These are phyloP conservation scores for Diaporthe humulicola DNA, from an alignment of 2,329 filamentous ascomycete species.

Conservation along the genomic window DNA sequence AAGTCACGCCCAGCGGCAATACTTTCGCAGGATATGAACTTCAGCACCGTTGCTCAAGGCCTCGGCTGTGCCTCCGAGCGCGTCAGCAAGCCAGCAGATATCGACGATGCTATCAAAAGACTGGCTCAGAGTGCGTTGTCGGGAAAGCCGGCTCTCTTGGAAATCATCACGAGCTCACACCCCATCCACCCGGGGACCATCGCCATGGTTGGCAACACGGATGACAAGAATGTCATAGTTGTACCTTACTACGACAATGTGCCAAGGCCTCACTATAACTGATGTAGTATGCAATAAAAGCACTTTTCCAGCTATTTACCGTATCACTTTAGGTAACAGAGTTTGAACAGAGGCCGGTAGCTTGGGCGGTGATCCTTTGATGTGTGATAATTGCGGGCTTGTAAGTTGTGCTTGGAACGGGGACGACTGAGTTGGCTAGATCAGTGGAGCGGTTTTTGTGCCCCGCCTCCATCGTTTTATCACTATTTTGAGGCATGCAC, in stretches of 20 bases:
- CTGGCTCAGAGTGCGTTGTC: constrained; percentile 50
- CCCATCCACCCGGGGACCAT: constrained; percentile 52
- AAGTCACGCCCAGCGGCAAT: constrained; percentile 45
- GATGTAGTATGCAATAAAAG: neutral
- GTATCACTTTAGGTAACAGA: no score
- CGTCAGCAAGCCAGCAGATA: constrained; percentile 46
- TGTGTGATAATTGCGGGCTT: no score
- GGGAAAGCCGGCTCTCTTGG: constrained; percentile 45
- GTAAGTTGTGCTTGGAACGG: no score
- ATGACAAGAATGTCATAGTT: constrained; percentile 57
- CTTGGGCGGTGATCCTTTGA: no score
- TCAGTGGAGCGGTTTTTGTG: no score
- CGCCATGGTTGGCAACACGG: constrained; percentile 57
- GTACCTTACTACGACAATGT: constrained; percentile 64
- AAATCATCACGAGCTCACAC: constrained; percentile 55
- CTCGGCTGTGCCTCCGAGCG: constrained; percentile 50
- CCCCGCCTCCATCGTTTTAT: no score
- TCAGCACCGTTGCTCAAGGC: constrained; percentile 56
- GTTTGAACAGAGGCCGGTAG: no score
- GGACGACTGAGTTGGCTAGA: no score
- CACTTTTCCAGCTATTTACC: neutral
- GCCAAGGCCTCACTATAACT: constrained; percentile 43
- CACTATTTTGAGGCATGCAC: no score
- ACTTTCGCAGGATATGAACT: constrained; percentile 51
- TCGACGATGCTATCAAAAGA: constrained; percentile 49